Evolutionary conservation across 2,329 filamentous ascomycete species (phyloP).

Genomic region (Pseudogymnoascus destructans): DNA sequence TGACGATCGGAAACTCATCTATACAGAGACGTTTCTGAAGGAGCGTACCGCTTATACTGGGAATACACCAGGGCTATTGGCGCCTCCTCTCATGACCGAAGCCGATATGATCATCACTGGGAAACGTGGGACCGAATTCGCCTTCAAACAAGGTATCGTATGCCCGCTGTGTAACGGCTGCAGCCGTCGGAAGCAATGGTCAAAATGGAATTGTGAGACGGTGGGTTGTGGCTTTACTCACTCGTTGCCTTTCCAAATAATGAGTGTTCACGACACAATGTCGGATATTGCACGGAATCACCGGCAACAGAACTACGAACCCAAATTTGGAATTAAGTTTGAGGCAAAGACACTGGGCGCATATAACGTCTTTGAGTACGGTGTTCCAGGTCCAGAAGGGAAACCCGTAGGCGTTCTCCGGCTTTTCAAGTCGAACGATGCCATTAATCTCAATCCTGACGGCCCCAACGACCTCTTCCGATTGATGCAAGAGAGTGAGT

Average conservation of each 20-base stretch:
- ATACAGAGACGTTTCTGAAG: slow-evolving; percentile 44
- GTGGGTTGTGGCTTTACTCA: slow-evolving; percentile 36
- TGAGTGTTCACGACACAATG: background rate
- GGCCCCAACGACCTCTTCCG: slow-evolving; percentile 51
- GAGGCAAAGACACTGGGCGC: slow-evolving; percentile 13
- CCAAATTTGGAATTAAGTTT: background rate
- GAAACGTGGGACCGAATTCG: slow-evolving; percentile 34
- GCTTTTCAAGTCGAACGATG: slow-evolving; percentile 43
- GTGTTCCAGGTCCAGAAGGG: slow-evolving; percentile 32
- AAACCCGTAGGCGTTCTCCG: slow-evolving; percentile 35
- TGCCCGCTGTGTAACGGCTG: slow-evolving; percentile 53
- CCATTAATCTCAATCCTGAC: slow-evolving; percentile 35
- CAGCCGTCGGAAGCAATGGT: slow-evolving; percentile 46
- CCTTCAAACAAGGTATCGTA: slow-evolving; percentile 49
- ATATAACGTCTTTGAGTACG: slow-evolving; percentile 30
- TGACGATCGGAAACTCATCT: slow-evolving; percentile 30
- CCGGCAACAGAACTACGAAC: background rate
- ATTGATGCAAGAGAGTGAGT: slow-evolving; percentile 31
- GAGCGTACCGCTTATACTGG: slow-evolving; percentile 35
- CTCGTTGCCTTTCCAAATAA: slow-evolving; percentile 19
- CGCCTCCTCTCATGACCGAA: slow-evolving; percentile 29
- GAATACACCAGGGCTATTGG: slow-evolving; percentile 28
- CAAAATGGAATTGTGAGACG: slow-evolving; percentile 46
- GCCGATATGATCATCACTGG: slow-evolving; percentile 23
- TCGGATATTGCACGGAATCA: background rate